These are phyloP conservation scores for Chaetoceros muelleri DNA, from an alignment of 108 stramenopile genomes.

Conservation along the genomic window DNA sequence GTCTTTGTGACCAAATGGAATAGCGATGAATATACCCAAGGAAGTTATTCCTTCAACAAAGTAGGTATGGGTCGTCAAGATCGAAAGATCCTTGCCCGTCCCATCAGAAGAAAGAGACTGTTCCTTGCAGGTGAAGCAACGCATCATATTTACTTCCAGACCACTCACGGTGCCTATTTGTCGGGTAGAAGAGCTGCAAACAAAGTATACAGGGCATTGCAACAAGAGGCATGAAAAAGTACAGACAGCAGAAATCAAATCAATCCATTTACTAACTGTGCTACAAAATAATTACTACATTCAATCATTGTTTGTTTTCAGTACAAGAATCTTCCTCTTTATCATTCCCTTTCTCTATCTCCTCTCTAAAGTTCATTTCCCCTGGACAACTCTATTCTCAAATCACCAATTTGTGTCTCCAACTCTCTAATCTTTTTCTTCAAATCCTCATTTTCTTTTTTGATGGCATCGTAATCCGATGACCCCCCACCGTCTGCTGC, in stretches of 20 bases:
- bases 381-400: slow-evolving; percentile 3
- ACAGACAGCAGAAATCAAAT: too few species aligned
- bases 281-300: too few species aligned
- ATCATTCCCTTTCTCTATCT: too few species aligned
- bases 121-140: neutral
- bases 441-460: slow-evolving; percentile 73
- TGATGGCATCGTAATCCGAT: slow-evolving; percentile 69
- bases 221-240: too few species aligned
- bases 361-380: too few species aligned
- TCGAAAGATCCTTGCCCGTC: neutral
- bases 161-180: neutral
- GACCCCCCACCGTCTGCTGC: slow-evolving; percentile 23
- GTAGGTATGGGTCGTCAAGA: neutral
- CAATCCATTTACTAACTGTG: too few species aligned
- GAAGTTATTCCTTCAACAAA: neutral
- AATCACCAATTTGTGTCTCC: slow-evolving; percentile 27
- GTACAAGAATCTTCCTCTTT: too few species aligned
- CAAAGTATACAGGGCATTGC: too few species aligned
- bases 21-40: neutral
- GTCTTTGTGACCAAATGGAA: neutral
- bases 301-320: too few species aligned
- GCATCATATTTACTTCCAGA: neutral
- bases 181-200: neutral
- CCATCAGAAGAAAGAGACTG: neutral
- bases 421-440: slow-evolving; percentile 42